Base-by-base conservation (phyloP, 1,284 basidiomycete genomes). In the Irpex sp. region DNA sequence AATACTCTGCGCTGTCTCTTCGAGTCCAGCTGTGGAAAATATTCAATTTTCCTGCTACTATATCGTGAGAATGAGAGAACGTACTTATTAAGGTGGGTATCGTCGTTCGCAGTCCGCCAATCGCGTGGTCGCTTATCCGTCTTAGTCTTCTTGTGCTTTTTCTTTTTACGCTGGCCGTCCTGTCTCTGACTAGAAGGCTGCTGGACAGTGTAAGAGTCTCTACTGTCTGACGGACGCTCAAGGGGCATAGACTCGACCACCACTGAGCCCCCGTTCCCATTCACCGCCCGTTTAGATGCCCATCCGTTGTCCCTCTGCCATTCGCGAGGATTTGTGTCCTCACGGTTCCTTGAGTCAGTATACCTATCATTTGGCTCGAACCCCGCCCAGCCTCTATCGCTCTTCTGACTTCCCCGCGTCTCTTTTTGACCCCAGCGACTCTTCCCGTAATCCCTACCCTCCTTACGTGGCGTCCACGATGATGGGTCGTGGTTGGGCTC, bases 1-100 rank as follows among this genome's bases (percentile, higher is more conserved):
- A 66, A 13, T 65, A 57, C 1, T 62, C 64, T 19, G 62, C 57
- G 13, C 58, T 56, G 37, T 77, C 76, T 36, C 76, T 70, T 49
- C 72, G 70, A 13, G 74, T 75, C 76, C 76, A 78, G 59, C 76
- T 77, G 49, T 21, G 15, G 47, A 51, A 49, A 56, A 7, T 13
- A n/a, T 59, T 21, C 60, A 56, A 44, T 47, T 52, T 26, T 51
- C 68, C 63, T 62, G 49, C 62, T 36, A 56, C 59, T 59, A 57
- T 58, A 64, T 55, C 59, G 40, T 72, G 49, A 52, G 49, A 52
- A 52, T 52, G 49, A 62, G 57, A 21, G 48, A 15, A 73, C 83
- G 44, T 71, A 92, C 90, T 92, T 92, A 74, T 92, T 92, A 65
- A 86, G 73, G 67, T 81, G 83, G 19, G 81, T 81, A 63, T 89